Evolutionary conservation across 805 yeast genomes (phyloP), one percentile per base, ranked within the genome.

Genomic region (Saturnispora zaruensis): DNA sequence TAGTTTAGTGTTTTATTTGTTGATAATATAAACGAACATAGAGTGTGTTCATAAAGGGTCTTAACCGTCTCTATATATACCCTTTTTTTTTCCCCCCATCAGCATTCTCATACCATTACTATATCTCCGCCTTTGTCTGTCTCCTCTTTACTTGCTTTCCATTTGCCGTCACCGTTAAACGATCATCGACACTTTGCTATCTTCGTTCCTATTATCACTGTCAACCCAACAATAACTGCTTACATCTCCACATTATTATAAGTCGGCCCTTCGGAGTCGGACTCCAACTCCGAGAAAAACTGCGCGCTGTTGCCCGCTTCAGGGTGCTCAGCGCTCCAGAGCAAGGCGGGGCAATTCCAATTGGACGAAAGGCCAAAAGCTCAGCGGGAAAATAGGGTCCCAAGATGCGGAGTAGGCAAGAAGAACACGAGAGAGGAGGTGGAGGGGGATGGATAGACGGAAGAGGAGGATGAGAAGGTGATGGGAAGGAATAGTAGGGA

Each of bases 261-360:
- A 28, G 26, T 40, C 41, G 25, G 45, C 36, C 42, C 42, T 38
- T 24, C 42, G 25, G 42, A 38, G 28, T 38, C 24, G 32, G 20
- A 49, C 48, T 7, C 51, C 48, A 14, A 14, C 30, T 41, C 45
- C 51, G 36, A 20, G 41, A 7, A 41, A 34, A 18, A 36, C 1
- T 40, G 20, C 23, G 21, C 23, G 21, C 23, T 14, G 13, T n/a
- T 34, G 21, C 18, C 38, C 18, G 13, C 21, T 11, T 36, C 6
- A 6, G 4, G 5, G 13, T 36, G 40, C 40, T 36, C 40, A 36
- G 40, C 40, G 23, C 20, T 14, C 9, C 9, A 28, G 13, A 28
- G 4, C 13, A 13, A 28, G 11, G 32, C 32, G 32, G 32, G 13
- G 32, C 9, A 28, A 28, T 28, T 28, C 13, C 32, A 28, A 28